These are phyloP conservation scores for Coprinopsis cinerea DNA, from an alignment of 768 basidiomycete species.

Conservation along the genomic window DNA sequence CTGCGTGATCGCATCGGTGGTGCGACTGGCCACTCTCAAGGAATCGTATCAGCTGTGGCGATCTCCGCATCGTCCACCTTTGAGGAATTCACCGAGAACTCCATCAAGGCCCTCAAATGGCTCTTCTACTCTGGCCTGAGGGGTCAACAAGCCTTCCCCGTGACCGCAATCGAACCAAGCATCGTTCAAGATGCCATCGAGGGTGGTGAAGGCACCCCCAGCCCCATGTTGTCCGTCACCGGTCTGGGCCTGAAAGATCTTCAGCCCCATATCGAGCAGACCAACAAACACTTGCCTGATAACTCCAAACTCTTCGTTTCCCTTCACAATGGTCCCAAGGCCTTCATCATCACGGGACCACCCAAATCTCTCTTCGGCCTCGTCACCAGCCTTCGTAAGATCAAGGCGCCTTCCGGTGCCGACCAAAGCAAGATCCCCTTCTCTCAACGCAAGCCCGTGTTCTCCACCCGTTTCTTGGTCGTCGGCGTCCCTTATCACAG, in stretches of 20 bases:
- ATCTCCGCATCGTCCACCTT: conserved; percentile 76
- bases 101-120: conserved; percentile 82
- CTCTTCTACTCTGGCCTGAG: conserved; percentile 91
- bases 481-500: conserved; percentile 97
- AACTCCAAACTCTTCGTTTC: conserved; percentile 81
- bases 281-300: conserved; percentile 76
- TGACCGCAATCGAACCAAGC: conserved; percentile 81
- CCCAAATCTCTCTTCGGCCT: conserved; percentile 90
- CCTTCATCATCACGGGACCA: conserved; percentile 91
- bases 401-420: conserved; percentile 77
- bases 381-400: conserved; percentile 84
- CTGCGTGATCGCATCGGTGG: conserved; percentile 73
- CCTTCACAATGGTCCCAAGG: conserved; percentile 88
- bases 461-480: conserved; percentile 90
- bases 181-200: conserved; percentile 85
- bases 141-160: conserved; percentile 91
- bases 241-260: conserved; percentile 75
- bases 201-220: conserved; percentile 89
- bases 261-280: conserved; percentile 75
- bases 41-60: conserved; percentile 89
- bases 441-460: conserved; percentile 92
- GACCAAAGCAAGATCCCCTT: conserved; percentile 94
- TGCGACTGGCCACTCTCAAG: conserved; percentile 96
- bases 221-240: conserved; percentile 89
- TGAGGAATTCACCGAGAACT: conserved; percentile 70